phyloP scores from a whole-genome alignment of 129 eudicot species.

The Arctium lappa region DNA sequence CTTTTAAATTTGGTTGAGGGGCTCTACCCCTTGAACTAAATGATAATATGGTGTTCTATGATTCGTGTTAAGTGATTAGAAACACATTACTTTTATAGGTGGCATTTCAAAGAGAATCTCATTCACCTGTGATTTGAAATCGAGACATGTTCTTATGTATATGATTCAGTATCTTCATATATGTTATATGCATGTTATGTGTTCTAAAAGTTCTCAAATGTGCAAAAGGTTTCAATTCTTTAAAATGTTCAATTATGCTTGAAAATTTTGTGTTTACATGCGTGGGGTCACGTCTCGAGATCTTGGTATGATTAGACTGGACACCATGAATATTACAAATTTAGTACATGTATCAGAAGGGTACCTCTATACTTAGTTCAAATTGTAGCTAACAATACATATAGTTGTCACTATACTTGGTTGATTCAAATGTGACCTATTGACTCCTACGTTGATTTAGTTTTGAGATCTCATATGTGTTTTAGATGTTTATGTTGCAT shows the following conservation, averaged over 20 bases:
- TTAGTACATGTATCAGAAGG: too few species aligned
- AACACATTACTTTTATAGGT: background rate
- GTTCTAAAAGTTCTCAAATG: too few species aligned
- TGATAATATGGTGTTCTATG: background rate
- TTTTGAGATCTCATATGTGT: background rate
- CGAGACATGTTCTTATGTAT: too few species aligned
- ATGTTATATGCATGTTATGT: background rate
- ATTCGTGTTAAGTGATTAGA: too few species aligned
- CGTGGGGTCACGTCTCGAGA: background rate
- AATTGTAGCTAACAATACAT: too few species aligned
- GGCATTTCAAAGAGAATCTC: background rate
- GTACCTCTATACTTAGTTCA: too few species aligned
- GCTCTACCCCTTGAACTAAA: background rate
- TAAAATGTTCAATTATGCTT: background rate
- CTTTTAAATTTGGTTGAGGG: background rate
- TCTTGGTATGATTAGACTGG: too few species aligned
- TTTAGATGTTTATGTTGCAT: background rate
- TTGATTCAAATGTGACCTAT: background rate
- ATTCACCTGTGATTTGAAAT: background rate
- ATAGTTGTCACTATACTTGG: too few species aligned
- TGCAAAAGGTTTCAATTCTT: too few species aligned
- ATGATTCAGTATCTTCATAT: background rate
- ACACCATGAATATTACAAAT: too few species aligned
- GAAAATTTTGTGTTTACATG: background rate
- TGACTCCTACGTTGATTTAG: background rate